Percentiles rank a stretch among this genome's conserved stretches.
Conservation (phyloP, 2,329 filamentous ascomycete genomes). For the Polychaeton citri region DNA sequence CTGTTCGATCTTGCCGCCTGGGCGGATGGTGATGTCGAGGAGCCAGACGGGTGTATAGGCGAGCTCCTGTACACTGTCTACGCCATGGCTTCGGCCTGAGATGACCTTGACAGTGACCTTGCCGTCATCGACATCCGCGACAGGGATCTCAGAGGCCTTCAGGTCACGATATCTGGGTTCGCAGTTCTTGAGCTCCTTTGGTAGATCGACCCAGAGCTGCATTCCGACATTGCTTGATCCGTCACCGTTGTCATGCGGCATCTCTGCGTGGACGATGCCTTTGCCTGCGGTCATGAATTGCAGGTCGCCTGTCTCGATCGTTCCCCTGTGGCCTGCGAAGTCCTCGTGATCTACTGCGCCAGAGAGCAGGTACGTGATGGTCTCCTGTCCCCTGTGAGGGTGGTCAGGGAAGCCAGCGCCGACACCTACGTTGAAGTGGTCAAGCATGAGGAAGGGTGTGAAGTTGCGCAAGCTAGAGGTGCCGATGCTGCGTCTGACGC, state of each 20-base stretch:
- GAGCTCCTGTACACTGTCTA: constrained; percentile 77
- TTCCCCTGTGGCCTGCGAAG: constrained; percentile 74
- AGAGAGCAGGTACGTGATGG: constrained; percentile 77
- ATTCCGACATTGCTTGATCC: constrained; percentile 70
- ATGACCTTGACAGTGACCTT: constrained; percentile 81
- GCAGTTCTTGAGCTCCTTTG: constrained; percentile 66
- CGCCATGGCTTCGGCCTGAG: constrained; percentile 67
- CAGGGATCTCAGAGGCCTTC: constrained; percentile 63
- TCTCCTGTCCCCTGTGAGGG: constrained; percentile 69
- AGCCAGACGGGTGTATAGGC: constrained; percentile 98
- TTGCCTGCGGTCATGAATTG: constrained; percentile 96
- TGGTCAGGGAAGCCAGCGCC: constrained; percentile 88
- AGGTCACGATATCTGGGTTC: constrained; percentile 89
- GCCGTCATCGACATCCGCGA: constrained; percentile 55
- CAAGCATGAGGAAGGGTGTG: constrained; percentile 89
- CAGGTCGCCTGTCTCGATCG: constrained; percentile 73
- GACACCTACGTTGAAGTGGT: constrained; percentile 71
- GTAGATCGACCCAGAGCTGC: constrained; percentile 92
- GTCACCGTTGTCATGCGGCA: constrained; percentile 69
- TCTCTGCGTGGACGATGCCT: constrained; percentile 91
- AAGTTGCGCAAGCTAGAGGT: constrained; percentile 73
- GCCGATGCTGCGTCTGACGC: constrained; percentile 76
- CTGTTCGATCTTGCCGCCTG: constrained; percentile 67
- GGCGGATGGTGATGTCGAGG: constrained; percentile 66
- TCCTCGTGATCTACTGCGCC: constrained; percentile 87